Conservation (phyloP, 257 asterid species). For the Solanum piurae region DNA sequence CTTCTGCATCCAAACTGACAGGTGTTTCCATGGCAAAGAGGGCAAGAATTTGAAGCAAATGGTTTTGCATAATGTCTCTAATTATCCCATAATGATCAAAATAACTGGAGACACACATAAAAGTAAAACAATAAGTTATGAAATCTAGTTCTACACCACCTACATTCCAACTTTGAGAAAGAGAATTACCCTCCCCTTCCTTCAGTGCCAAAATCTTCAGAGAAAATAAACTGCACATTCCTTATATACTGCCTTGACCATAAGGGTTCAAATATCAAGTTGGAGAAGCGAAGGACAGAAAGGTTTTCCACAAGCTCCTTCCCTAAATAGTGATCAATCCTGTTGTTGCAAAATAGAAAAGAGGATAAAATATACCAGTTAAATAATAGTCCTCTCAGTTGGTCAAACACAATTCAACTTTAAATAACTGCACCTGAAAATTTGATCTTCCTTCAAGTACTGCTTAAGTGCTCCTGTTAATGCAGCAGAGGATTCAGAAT, state of each 20-base stretch:
- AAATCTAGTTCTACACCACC: not conserved
- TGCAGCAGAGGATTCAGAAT: slow-evolving; percentile 90
- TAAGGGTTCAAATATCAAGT: slow-evolving; percentile 85
- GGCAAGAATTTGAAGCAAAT: slow-evolving; percentile 91
- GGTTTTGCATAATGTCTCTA: slow-evolving; percentile 98
- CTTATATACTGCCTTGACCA: slow-evolving; percentile 97
- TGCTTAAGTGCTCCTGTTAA: slow-evolving; percentile 80
- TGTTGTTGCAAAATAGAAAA: slow-evolving; percentile 14
- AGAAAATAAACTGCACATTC: slow-evolving; percentile 90
- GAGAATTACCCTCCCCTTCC: slow-evolving; percentile 91
- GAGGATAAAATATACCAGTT: not conserved
- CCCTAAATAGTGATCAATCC: slow-evolving; percentile 98
- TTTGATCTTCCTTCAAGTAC: slow-evolving; percentile 82
- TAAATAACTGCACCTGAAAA: slow-evolving; percentile 48
- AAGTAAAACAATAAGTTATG: slow-evolving; percentile 2
- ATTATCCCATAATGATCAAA: slow-evolving; percentile 87
- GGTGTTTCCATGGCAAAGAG: slow-evolving; percentile 99
- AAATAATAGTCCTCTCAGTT: not conserved
- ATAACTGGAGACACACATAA: slow-evolving; percentile 40
- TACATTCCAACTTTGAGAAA: slow-evolving; percentile 1
- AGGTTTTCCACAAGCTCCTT: slow-evolving; percentile 98
- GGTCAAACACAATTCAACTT: not conserved
- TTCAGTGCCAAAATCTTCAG: slow-evolving; percentile 98
- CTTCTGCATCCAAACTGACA: slow-evolving; percentile 95
- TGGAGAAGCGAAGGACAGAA: slow-evolving; percentile 89